A percentile compares a stretch with the other conserved stretches of the same genome.
These are phyloP conservation scores for Tripterygium wilfordii DNA, from an alignment of 177 flowering plant species.

Conservation along the genomic window DNA sequence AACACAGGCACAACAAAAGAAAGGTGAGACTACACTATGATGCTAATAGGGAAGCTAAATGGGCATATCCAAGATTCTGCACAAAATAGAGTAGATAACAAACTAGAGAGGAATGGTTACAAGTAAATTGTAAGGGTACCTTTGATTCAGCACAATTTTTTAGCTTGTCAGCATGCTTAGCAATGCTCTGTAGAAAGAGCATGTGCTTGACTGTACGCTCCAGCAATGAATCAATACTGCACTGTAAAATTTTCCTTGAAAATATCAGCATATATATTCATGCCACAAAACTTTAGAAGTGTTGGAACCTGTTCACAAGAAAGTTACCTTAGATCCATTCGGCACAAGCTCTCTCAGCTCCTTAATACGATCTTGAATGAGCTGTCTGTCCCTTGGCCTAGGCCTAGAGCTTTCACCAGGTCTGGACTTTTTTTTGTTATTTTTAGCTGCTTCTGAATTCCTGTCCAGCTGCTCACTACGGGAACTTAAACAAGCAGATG, in stretches of 20 bases:
- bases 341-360: slow-evolving; percentile 90
- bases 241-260: slow-evolving; percentile 44
- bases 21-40: no score
- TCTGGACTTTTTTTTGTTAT: slow-evolving; percentile 60
- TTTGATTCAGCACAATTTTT: slow-evolving; percentile 47
- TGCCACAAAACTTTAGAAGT: no score
- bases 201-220: slow-evolving; percentile 87
- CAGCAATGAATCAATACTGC: slow-evolving; percentile 85
- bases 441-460: slow-evolving; percentile 37
- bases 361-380: slow-evolving; percentile 89
- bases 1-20: background rate
- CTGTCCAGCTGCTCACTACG: slow-evolving; percentile 47
- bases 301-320: background rate
- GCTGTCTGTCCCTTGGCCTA: slow-evolving; percentile 86
- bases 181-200: slow-evolving; percentile 67
- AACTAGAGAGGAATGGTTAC: background rate
- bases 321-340: slow-evolving; percentile 76
- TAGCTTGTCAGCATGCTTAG: slow-evolving; percentile 73
- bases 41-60: no score
- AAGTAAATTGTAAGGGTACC: slow-evolving; percentile 23
- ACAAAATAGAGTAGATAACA: no score
- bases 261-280: slow-evolving; percentile 15
- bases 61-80: no score
- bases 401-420: slow-evolving; percentile 79
- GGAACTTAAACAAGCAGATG: slow-evolving; percentile 43